phyloP scores from a whole-genome alignment of 1,139 yeast genomes.

The Debaryomyces sp. region DNA sequence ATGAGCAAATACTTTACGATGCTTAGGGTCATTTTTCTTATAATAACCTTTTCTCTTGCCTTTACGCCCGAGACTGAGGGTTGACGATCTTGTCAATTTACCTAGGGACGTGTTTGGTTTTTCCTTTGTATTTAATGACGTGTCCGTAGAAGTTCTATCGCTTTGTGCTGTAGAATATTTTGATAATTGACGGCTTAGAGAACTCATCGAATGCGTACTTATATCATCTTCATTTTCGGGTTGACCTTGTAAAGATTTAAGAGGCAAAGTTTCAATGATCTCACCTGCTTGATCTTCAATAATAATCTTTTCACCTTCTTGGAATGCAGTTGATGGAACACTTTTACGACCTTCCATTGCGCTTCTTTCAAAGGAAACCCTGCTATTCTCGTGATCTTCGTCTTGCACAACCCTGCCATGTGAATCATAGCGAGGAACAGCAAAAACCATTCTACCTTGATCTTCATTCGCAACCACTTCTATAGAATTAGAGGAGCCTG shows the following conservation, averaged over 20 bases:
- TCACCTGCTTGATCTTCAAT: conserved; percentile 87
- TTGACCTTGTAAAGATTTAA: conserved; percentile 8
- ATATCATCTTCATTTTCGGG: conserved; percentile 21
- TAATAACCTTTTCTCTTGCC: conserved; percentile 27
- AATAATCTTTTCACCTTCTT: conserved; percentile 69
- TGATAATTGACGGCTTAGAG: conserved; percentile 40
- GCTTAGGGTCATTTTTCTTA: conserved; percentile 34
- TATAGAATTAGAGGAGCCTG: neutral
- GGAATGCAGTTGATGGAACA: conserved; percentile 52
- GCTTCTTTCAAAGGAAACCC: conserved; percentile 12
- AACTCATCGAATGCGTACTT: conserved; percentile 46
- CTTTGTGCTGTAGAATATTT: conserved; percentile 29
- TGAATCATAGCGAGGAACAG: conserved; percentile 2
- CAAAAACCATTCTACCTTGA: conserved; percentile 1
- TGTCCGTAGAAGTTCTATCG: conserved; percentile 6
- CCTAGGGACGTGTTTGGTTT: conserved; percentile 7
- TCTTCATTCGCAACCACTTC: conserved; percentile 4
- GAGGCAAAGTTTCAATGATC: conserved; percentile 50
- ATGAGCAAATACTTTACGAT: conserved; percentile 45
- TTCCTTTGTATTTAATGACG: neutral
- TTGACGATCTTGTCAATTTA: conserved; percentile 14
- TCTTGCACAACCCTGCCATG: neutral
- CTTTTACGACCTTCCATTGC: conserved; percentile 8
- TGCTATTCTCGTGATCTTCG: conserved; percentile 5
- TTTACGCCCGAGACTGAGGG: conserved; percentile 1